Evolutionary conservation across 2,329 filamentous ascomycete genomes (phyloP), one percentile per base, ranked within the genome.

Genomic region (Elsinoe ampelina): DNA sequence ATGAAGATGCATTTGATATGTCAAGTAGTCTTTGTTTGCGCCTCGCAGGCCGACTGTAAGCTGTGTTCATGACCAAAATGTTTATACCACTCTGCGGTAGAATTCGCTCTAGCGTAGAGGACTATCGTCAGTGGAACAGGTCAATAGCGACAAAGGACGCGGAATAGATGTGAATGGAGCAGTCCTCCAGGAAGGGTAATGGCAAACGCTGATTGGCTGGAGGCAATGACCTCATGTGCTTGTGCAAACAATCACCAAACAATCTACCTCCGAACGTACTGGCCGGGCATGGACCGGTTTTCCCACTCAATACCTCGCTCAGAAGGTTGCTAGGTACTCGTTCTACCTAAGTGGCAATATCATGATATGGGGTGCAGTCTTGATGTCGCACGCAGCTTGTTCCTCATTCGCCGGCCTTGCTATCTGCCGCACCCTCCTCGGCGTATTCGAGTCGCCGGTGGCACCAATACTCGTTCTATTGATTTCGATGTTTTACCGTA

Each of bases 371-470:
- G 66, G 66, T 2, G 60, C 61, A 1, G 58, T 68, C 7, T 54
- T 69, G 8, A 60, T 59, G 32, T 67, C 63, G 48, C 64, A 66
- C 26, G 65, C 65, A 12, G 67, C 64, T 5, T 63, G 62, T 20
- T 63, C 57, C 19, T 64, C 59, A 20, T 70, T 64, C 47, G 63
- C 64, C n/a, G 59, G 61, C 2, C 60, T 69, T 13, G 59, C 64
- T 13, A 57, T 63, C 5, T 63, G 63, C 6, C 63, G 67, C 6
- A 65, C 64, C 19, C 58, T 70, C 2, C 60, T 70, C n/a, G 68
- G 68, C n/a, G 55, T 67, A 10, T 66, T 68, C 41, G 67, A 69
- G 51, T 38, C 56, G n/a, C 58, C 55, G 52, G 51, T 52, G 20
- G 48, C 58, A 22, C 54, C 58, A 7, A 59, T 59, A n/a, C 35